These are phyloP conservation scores for Zygoascus meyerae DNA, from an alignment of 1,139 yeast genomes.

Conservation along the genomic window DNA sequence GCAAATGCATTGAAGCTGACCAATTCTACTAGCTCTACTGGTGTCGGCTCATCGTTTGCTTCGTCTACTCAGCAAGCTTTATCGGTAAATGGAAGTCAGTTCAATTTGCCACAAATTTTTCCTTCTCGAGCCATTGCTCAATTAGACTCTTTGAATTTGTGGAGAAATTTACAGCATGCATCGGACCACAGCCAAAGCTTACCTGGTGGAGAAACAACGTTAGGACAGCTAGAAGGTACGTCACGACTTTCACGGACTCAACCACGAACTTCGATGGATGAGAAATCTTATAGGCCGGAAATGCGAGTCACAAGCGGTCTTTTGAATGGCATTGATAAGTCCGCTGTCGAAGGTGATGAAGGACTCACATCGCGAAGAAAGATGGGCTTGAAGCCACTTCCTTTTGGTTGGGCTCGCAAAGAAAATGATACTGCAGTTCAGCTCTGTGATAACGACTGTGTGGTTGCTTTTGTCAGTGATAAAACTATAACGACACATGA, in stretches of 20 bases:
- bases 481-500: slow-evolving; percentile 16
- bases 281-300: neutral
- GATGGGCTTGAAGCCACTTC: slow-evolving; percentile 23
- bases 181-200: neutral
- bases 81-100: slow-evolving; percentile 12
- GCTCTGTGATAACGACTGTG: slow-evolving; percentile 14
- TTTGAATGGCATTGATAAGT: neutral
- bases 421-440: slow-evolving; percentile 15
- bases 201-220: slow-evolving; percentile 1
- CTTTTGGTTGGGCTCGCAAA: slow-evolving; percentile 22
- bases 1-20: slow-evolving; percentile 2
- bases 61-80: slow-evolving; percentile 7
- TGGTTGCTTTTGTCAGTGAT: slow-evolving; percentile 16
- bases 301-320: neutral
- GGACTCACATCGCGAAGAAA: slow-evolving; percentile 15
- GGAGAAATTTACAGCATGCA: slow-evolving; percentile 10
- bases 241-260: neutral
- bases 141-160: slow-evolving; percentile 19
- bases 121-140: slow-evolving; percentile 26
- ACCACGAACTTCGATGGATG: slow-evolving; percentile 5
- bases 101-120: slow-evolving; percentile 24
- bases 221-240: neutral
- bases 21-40: slow-evolving; percentile 1
- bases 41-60: slow-evolving; percentile 7
- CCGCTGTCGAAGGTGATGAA: slow-evolving; percentile 1